phyloP scores from a whole-genome alignment of 2,329 filamentous ascomycete genomes.

The Nemania sp. region DNA sequence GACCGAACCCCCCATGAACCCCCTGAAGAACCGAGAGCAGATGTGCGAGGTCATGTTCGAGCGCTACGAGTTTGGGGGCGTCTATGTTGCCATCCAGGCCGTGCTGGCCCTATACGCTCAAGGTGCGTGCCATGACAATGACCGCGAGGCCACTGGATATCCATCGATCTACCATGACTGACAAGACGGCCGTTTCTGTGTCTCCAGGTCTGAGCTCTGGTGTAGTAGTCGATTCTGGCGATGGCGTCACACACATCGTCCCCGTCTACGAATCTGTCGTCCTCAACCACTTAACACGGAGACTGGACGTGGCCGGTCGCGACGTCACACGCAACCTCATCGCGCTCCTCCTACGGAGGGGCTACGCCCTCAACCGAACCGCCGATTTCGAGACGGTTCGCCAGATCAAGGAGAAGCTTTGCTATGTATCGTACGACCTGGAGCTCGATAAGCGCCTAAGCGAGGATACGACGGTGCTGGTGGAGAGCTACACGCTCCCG shows the following conservation, averaged over 20 bases:
- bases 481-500: conserved; percentile 96
- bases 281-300: conserved; percentile 91
- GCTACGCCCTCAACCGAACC: conserved; percentile 96
- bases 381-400: conserved; percentile 99
- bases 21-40: conserved; percentile 92
- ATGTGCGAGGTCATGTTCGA: conserved; percentile 99
- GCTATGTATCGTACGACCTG: conserved; percentile 98
- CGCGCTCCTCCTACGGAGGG: conserved; percentile 86
- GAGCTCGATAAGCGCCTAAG: conserved; percentile 94
- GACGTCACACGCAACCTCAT: conserved; percentile 99
- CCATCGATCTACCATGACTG: not conserved
- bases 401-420: conserved; percentile 99
- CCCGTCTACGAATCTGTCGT: conserved; percentile 98
- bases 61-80: conserved; percentile 91
- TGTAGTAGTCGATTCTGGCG: conserved; percentile 98
- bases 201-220: conserved; percentile 77
- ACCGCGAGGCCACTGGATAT: not conserved
- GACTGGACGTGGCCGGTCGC: conserved; percentile 92
- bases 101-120: conserved; percentile 96
- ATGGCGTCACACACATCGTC: conserved; percentile 98
- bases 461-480: conserved; percentile 95
- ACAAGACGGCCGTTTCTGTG: not conserved
- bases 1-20: conserved; percentile 98
- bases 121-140: conserved; percentile 59
- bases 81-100: conserved; percentile 97